Evolutionary conservation across 768 basidiomycete species (phyloP), one percentile per base, ranked within the genome.

Genomic region (Daedaleopsis nitida): DNA sequence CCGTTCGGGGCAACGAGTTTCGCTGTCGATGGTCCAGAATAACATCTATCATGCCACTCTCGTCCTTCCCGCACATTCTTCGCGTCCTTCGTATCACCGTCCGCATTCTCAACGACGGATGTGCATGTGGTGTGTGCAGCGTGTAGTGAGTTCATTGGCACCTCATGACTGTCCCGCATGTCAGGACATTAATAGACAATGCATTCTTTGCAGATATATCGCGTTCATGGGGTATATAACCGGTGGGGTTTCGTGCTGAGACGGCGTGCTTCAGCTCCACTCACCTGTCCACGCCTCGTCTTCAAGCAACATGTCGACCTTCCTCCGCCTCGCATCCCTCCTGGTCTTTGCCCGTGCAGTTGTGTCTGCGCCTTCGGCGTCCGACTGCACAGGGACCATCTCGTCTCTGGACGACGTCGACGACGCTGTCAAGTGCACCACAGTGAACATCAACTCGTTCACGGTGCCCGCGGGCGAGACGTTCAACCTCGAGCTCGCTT

Each of bases 391-490:
- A 1, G 84, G 82, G n/a, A 82, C 79, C 0, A 86, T 86, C 65
- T 76, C 77, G 17, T 84, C 84, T 0, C 68, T 86, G 57, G 59
- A 59, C 55, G 85, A 87, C 64, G 81, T 86, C 37, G 66, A 71
- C 38, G 73, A 68, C 56, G 86, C 87, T 19, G 78, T 83, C 34
- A 63, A 75, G 63, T 89, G 87, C 69, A 82, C 77, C 1, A 84
- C 82, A 4, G 81, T 88, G 56, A 82, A 81, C 64, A 80, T 87
- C 68, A 77, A 83, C 44, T 62, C 72, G 11, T 86, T 87, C 71
- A 83, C 81, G 9, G 86, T 86, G 38, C 81, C 85, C 13, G 81
- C 77, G 37, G 85, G 84, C 14, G 52, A 80, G 71, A 79, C 76
- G 0, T 77, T 88, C 66, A 75, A 73, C 16, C 77, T 88, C 34